A percentile compares a stretch with the other conserved stretches of the same genome.
Evolutionary conservation across 768 basidiomycete genomes (phyloP).

Genomic region (Rhodotorula babjevae): DNA sequence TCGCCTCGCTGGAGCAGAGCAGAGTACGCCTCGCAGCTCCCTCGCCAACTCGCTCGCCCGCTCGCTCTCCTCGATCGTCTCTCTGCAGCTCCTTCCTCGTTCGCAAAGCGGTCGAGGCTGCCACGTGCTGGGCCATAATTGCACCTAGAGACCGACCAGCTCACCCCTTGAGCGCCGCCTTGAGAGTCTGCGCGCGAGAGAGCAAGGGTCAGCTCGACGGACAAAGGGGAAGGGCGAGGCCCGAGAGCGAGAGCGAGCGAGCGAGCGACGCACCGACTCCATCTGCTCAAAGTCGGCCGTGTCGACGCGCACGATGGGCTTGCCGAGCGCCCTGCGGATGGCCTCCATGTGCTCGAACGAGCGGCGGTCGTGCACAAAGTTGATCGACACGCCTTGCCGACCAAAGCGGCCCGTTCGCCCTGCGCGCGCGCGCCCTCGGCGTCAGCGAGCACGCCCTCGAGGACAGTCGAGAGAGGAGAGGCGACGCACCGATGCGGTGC

Average conservation of each 20-base stretch:
- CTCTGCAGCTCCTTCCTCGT: no score
- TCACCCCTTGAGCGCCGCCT: constrained; percentile 35
- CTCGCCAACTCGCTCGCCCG: no score
- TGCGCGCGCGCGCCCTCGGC: constrained; percentile 44
- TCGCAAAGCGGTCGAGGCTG: no score
- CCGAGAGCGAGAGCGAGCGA: background rate
- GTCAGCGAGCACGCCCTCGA: background rate
- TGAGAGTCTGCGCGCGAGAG: constrained; percentile 22
- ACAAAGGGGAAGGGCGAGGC: background rate
- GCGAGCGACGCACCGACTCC: constrained; percentile 64
- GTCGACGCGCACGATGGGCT: constrained; percentile 77
- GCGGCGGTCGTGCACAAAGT: constrained; percentile 86
- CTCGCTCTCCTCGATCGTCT: no score
- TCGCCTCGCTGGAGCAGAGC: no score
- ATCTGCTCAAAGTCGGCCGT: constrained; percentile 87
- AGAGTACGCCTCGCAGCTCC: no score
- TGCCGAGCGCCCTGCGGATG: constrained; percentile 66
- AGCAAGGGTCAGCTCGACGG: background rate
- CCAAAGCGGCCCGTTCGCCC: constrained; percentile 98
- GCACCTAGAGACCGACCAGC: no score
- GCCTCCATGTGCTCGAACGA: constrained; percentile 85
- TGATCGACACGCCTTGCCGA: constrained; percentile 91
- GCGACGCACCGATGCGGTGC: constrained; percentile 79
- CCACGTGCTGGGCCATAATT: background rate
- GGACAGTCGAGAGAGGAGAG: background rate